Evolutionary conservation across 805 yeast species (phyloP).

Genomic region (Schizosaccharomyces octosporus): DNA sequence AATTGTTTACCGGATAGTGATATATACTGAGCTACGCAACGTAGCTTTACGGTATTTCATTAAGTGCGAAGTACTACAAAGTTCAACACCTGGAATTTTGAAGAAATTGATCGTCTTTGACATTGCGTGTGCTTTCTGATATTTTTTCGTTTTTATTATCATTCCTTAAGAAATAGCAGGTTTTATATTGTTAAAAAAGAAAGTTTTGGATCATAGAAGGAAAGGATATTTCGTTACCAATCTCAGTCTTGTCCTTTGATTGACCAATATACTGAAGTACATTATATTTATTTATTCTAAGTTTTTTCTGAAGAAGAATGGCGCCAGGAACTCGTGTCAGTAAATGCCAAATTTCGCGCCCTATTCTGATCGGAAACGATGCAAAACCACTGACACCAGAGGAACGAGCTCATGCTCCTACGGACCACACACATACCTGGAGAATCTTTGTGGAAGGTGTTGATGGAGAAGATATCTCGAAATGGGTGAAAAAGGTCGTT

Average conservation of each 20-base stretch:
- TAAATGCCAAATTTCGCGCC: slow-evolving; percentile 29
- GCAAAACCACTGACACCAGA: slow-evolving; percentile 39
- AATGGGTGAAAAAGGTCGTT: slow-evolving; percentile 67
- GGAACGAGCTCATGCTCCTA: slow-evolving; percentile 38
- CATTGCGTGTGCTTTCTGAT: too few species aligned
- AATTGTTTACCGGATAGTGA: too few species aligned
- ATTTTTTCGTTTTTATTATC: too few species aligned
- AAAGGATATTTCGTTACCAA: too few species aligned
- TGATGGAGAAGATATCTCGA: slow-evolving; percentile 50
- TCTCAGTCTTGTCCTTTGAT: neutral
- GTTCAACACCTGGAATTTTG: too few species aligned
- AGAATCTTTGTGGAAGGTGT: slow-evolving; percentile 77
- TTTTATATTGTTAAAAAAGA: too few species aligned
- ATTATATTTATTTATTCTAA: neutral
- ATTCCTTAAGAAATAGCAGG: too few species aligned
- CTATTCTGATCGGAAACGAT: slow-evolving; percentile 58
- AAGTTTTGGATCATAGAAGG: too few species aligned
- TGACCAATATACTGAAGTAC: neutral
- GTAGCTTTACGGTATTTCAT: too few species aligned
- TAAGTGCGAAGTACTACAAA: too few species aligned
- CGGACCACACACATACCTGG: slow-evolving; percentile 89
- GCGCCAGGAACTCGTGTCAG: neutral
- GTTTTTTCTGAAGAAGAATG: neutral
- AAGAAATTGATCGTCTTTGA: too few species aligned
- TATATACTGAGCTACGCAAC: too few species aligned